phyloP scores from a whole-genome alignment of 129 eudicot species.

The Deinandra increscens region DNA sequence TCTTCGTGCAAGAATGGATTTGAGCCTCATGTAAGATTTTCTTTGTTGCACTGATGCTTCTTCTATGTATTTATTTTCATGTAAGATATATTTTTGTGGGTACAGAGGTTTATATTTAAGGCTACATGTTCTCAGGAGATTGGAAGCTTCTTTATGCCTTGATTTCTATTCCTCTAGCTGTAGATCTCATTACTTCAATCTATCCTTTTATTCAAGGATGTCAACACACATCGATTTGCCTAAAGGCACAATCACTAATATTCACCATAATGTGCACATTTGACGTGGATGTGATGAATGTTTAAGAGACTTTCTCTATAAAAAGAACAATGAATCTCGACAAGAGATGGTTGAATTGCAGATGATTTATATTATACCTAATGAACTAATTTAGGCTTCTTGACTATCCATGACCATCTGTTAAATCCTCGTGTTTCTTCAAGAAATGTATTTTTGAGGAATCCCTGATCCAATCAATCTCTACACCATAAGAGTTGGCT shows the following conservation, averaged over 20 bases:
- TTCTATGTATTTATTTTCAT: not conserved
- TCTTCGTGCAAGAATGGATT: constrained; percentile 89
- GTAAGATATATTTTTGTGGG: not conserved
- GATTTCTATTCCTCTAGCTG: not conserved
- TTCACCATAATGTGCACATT: not conserved
- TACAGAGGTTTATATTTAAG: constrained; percentile 6
- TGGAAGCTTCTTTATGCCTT: not conserved
- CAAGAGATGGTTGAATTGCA: not conserved
- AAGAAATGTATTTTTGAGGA: not conserved
- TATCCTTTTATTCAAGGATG: not conserved
- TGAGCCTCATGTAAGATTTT: constrained; percentile 82
- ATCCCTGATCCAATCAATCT: not conserved
- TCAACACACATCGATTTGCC: not conserved
- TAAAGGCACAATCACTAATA: not conserved
- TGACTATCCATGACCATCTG: not conserved
- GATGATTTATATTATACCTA: not conserved
- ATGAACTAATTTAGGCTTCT: not conserved
- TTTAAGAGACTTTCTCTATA: no score
- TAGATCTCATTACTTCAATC: not conserved
- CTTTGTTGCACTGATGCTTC: constrained; percentile 13
- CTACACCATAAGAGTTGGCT: constrained; percentile 3
- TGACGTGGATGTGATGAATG: no score
- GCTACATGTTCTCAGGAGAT: not conserved
- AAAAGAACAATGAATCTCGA: no score
- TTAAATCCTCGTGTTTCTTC: not conserved